Evolutionary conservation across 345 rosid species (phyloP).

Genomic region (Triadica sebifera): DNA sequence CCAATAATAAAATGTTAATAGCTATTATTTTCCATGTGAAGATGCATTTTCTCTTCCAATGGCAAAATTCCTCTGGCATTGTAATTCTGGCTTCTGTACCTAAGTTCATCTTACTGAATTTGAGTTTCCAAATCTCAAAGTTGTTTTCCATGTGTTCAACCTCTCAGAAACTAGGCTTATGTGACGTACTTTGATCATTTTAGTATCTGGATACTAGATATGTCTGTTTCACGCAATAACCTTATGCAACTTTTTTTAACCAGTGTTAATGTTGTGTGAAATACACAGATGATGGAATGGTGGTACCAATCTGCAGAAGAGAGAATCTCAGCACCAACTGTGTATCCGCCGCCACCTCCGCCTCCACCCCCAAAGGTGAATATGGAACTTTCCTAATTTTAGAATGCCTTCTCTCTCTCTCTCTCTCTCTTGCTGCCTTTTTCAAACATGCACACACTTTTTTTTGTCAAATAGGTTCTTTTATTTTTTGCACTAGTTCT

Average conservation of each 20-base stretch:
- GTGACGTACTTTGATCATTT: background rate
- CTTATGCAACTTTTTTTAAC: too few species aligned
- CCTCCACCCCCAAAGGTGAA: conserved; percentile 90
- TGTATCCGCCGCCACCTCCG: conserved; percentile 96
- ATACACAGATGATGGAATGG: conserved; percentile 97
- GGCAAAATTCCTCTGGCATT: background rate
- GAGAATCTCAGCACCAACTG: conserved; percentile 96
- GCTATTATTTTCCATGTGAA: too few species aligned
- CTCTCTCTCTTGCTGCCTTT: too few species aligned
- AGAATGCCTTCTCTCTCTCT: background rate
- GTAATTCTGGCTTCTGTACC: background rate
- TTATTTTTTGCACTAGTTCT: too few species aligned
- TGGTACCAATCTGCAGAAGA: conserved; percentile 99
- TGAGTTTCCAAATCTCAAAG: background rate
- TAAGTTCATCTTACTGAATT: background rate
- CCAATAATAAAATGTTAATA: too few species aligned
- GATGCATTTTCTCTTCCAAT: background rate
- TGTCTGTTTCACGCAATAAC: too few species aligned
- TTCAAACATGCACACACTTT: too few species aligned
- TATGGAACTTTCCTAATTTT: background rate
- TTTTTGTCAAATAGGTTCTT: too few species aligned
- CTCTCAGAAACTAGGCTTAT: background rate
- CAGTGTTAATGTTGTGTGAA: conserved; percentile 6
- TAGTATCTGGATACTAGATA: too few species aligned
- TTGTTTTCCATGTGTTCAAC: background rate